A percentile compares a stretch with the other conserved stretches of the same genome.
Evolutionary conservation across 805 yeast species (phyloP).

Genomic region (Candida boleticola): DNA sequence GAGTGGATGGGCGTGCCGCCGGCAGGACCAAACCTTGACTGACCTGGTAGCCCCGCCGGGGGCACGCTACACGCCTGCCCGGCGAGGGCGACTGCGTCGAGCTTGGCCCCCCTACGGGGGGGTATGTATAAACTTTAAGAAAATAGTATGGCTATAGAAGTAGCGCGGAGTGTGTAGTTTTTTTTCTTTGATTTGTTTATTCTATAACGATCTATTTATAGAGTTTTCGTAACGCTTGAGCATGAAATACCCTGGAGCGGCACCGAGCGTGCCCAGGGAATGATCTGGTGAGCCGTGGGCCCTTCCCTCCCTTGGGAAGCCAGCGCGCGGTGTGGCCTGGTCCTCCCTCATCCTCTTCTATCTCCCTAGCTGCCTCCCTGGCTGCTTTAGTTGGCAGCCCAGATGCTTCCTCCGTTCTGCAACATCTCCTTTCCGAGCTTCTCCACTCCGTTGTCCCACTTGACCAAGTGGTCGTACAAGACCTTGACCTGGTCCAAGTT

Average conservation of each 20-base stretch:
- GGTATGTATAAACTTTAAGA: not conserved
- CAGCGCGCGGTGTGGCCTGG: too few relatives aligned
- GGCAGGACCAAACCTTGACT: not conserved
- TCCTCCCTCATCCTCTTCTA: too few relatives aligned
- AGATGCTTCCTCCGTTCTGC: constrained; percentile 38
- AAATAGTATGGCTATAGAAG: not conserved
- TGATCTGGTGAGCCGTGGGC: too few relatives aligned
- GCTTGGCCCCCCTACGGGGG: not conserved
- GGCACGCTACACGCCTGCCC: not conserved
- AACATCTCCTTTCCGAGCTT: constrained; percentile 47
- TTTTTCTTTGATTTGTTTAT: too few relatives aligned
- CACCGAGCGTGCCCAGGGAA: too few relatives aligned
- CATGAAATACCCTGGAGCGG: too few relatives aligned
- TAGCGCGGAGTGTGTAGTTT: not conserved
- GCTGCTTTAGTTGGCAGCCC: constrained; percentile 36
- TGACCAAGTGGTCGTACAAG: constrained; percentile 69
- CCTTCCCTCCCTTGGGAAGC: too few relatives aligned
- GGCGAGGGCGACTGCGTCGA: not conserved
- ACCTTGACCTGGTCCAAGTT: constrained; percentile 73
- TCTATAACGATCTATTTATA: too few relatives aligned
- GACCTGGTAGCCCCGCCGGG: not conserved
- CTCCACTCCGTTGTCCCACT: constrained; percentile 78
- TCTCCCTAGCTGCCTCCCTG: not conserved
- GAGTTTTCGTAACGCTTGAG: too few relatives aligned
- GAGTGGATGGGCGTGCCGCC: not conserved